phyloP scores from a whole-genome alignment of 129 eudicot genomes.

The Solidago caesia region DNA sequence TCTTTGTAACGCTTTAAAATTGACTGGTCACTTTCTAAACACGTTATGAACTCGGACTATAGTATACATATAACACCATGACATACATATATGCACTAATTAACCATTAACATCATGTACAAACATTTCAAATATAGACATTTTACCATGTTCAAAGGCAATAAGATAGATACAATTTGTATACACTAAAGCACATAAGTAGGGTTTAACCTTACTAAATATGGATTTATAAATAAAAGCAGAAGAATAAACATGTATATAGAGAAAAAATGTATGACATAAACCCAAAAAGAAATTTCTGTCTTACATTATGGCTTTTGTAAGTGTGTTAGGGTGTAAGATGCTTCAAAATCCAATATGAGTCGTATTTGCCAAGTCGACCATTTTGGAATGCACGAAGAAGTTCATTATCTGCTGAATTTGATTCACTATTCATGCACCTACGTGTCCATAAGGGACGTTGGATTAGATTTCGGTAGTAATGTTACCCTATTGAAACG shows the following conservation, averaged over 20 bases:
- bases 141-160: background rate
- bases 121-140: background rate
- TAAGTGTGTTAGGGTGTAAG: background rate
- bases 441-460: background rate
- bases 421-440: slow-evolving; percentile 13
- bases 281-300: background rate
- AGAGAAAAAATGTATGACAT: background rate
- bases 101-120: too few relatives aligned
- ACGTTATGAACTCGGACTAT: too few relatives aligned
- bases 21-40: too few relatives aligned
- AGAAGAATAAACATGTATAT: background rate
- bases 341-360: slow-evolving; percentile 2
- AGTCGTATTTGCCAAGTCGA: slow-evolving; percentile 9
- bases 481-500: slow-evolving; percentile 6
- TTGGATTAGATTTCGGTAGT: slow-evolving; percentile 10
- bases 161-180: background rate
- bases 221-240: slow-evolving; percentile 8
- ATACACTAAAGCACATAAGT: slow-evolving; percentile 12
- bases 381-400: slow-evolving; percentile 12
- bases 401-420: slow-evolving; percentile 5
- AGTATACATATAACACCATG: too few relatives aligned
- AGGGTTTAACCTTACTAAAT: background rate
- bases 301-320: slow-evolving; percentile 16
- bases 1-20: too few relatives aligned
- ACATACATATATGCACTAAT: too few relatives aligned